Percentiles rank a stretch among this genome's conserved stretches.
Conservation (phyloP, 805 yeast species). For the Lipomyces lipofer region DNA sequence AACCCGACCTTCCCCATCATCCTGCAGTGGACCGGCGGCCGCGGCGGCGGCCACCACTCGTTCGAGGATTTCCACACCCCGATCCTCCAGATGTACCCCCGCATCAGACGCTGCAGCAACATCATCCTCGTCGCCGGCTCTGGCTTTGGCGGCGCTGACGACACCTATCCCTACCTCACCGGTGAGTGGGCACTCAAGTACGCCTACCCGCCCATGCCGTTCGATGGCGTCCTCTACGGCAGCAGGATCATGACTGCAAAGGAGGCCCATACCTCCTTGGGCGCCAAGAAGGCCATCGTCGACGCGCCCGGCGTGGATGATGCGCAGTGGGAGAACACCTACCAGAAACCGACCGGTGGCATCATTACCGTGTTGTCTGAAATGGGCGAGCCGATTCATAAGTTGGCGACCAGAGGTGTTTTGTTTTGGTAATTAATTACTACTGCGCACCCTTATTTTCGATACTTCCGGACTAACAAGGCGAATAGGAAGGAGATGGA, state of each 20-base stretch:
- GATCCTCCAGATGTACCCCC: slow-evolving; percentile 89
- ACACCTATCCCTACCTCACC: slow-evolving; percentile 94
- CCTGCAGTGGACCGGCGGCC: slow-evolving; percentile 99
- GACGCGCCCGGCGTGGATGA: slow-evolving; percentile 89
- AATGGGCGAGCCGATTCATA: slow-evolving; percentile 99
- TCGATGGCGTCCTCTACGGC: slow-evolving; percentile 94
- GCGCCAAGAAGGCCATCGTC: slow-evolving; percentile 89
- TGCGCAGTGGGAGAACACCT: slow-evolving; percentile 87
- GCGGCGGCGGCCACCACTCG: slow-evolving; percentile 99
- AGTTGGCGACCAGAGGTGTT: slow-evolving; percentile 97
- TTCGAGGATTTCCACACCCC: slow-evolving; percentile 99
- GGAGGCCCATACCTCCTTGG: slow-evolving; percentile 92
- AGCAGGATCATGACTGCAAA: slow-evolving; percentile 96
- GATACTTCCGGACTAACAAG: not conserved
- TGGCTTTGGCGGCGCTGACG: slow-evolving; percentile 96
- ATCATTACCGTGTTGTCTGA: slow-evolving; percentile 93
- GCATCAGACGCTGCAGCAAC: slow-evolving; percentile 87
- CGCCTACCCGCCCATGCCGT: slow-evolving; percentile 98
- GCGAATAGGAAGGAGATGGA: slow-evolving; percentile 77
- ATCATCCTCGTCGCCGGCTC: slow-evolving; percentile 94
- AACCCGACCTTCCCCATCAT: slow-evolving; percentile 97
- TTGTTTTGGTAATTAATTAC: slow-evolving; percentile 76
- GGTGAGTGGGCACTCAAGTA: slow-evolving; percentile 92
- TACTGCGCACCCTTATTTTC: not conserved
- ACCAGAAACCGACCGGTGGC: slow-evolving; percentile 96